These are phyloP conservation scores for Wakefieldia striispora DNA, from an alignment of 768 basidiomycete species.

Conservation along the genomic window DNA sequence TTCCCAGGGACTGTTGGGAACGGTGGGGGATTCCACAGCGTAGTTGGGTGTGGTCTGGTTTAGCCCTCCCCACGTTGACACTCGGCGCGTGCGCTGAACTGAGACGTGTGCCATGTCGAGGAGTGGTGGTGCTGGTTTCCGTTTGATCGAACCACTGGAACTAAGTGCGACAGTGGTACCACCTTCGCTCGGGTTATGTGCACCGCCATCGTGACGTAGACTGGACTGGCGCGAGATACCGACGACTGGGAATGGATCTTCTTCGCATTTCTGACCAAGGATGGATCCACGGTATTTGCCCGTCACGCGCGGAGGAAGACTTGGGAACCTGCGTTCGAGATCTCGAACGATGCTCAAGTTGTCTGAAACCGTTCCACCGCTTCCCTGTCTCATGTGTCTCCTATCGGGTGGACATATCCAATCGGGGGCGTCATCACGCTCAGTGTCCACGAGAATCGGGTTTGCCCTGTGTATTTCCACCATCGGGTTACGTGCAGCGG, in stretches of 20 bases:
- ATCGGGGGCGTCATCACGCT: background rate
- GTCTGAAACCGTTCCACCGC: slow-evolving; percentile 37
- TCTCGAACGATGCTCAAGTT: slow-evolving; percentile 47
- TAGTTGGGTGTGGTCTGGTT: background rate
- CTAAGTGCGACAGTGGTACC: slow-evolving; percentile 3
- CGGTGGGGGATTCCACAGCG: slow-evolving; percentile 1
- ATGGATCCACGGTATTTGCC: slow-evolving; percentile 28
- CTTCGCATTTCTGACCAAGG: slow-evolving; percentile 20
- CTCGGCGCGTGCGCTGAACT: slow-evolving; percentile 1
- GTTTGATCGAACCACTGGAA: slow-evolving; percentile 26
- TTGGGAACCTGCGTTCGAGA: slow-evolving; percentile 54
- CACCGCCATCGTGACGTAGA: slow-evolving; percentile 5
- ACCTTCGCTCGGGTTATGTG: slow-evolving; percentile 10
- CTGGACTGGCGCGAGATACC: slow-evolving; percentile 26
- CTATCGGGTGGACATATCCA: slow-evolving; percentile 14
- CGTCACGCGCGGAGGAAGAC: slow-evolving; percentile 38
- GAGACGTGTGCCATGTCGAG: slow-evolving; percentile 15
- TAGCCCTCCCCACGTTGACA: slow-evolving; percentile 27
- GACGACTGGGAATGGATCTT: slow-evolving; percentile 22
- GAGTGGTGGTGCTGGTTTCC: slow-evolving; percentile 31
- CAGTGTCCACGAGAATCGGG: slow-evolving; percentile 6
- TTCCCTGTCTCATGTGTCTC: slow-evolving; percentile 14
- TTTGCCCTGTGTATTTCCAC: slow-evolving; percentile 10
- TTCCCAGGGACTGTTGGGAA: slow-evolving; percentile 9
- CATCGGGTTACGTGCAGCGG: background rate